Evolutionary conservation across 495 filamentous ascomycete genomes (phyloP).

Genomic region (Daldinia decipiens): DNA sequence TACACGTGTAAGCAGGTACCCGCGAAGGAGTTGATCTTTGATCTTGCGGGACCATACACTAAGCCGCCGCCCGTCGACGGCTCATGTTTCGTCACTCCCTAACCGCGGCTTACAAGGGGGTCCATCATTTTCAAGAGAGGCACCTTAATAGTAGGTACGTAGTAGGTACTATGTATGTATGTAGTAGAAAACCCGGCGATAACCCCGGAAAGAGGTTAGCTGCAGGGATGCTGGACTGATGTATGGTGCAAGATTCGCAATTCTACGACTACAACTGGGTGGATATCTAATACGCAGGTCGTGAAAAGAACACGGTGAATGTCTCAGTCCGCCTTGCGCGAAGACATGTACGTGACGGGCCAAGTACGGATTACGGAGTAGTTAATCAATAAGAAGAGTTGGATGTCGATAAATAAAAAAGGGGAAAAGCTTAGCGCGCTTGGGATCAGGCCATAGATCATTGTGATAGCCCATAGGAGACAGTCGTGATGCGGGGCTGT

Average conservation of each 20-base stretch:
- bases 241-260: conserved; percentile 23
- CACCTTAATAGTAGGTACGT: not conserved
- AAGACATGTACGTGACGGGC: conserved; percentile 28
- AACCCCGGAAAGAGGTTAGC: conserved; percentile 34
- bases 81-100: conserved; percentile 33
- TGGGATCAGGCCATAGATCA: conserved; percentile 49
- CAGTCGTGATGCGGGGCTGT: conserved; percentile 48
- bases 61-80: conserved; percentile 31
- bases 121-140: not conserved
- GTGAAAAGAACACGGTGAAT: conserved; percentile 14
- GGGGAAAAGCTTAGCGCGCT: conserved; percentile 48
- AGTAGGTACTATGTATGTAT: too few species aligned
- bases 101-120: conserved; percentile 20
- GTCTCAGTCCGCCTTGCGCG: conserved; percentile 35
- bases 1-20: conserved; percentile 46
- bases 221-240: conserved; percentile 24
- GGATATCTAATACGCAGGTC: conserved; percentile 18
- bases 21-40: conserved; percentile 40
- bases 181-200: conserved; percentile 32
- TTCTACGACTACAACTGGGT: conserved; percentile 16
- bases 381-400: conserved; percentile 31
- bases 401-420: conserved; percentile 38
- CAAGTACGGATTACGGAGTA: conserved; percentile 27
- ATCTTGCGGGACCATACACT: conserved; percentile 23
- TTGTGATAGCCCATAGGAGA: conserved; percentile 48